Percentiles rank a stretch among this genome's conserved stretches.
These are phyloP conservation scores for Ophidiomyces ophidiicola DNA, from an alignment of 2,329 filamentous ascomycete genomes.

Conservation along the genomic window DNA sequence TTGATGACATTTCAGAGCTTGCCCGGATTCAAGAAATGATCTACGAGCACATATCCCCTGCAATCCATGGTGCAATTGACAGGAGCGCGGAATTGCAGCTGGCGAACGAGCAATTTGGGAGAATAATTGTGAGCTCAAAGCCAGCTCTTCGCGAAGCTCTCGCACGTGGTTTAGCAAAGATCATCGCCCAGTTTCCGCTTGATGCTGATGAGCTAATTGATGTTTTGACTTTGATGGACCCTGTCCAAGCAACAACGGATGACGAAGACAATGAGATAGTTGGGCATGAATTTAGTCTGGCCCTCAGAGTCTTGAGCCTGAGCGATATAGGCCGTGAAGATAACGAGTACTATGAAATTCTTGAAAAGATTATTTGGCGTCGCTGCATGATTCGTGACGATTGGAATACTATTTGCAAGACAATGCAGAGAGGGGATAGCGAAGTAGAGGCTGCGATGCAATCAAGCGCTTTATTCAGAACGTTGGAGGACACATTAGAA, in stretches of 20 bases:
- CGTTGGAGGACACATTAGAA: slow-evolving; percentile 50
- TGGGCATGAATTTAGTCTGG: slow-evolving; percentile 58
- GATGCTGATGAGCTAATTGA: slow-evolving; percentile 44
- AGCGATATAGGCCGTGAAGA: slow-evolving; percentile 44
- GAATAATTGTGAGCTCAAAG: slow-evolving; percentile 44
- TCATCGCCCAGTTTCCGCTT: slow-evolving; percentile 62
- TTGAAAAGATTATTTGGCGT: slow-evolving; percentile 66
- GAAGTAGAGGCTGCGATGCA: slow-evolving; percentile 52
- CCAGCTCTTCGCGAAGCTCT: slow-evolving; percentile 60
- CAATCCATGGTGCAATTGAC: slow-evolving; percentile 63
- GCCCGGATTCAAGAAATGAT: slow-evolving; percentile 70
- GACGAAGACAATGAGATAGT: slow-evolving; percentile 40
- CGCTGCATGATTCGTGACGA: slow-evolving; percentile 72
- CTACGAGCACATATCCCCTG: slow-evolving; percentile 56
- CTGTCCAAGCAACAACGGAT: slow-evolving; percentile 32
- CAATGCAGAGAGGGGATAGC: slow-evolving; percentile 58
- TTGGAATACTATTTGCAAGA: slow-evolving; percentile 70
- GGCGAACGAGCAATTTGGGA: slow-evolving; percentile 54
- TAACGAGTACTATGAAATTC: slow-evolving; percentile 44
- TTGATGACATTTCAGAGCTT: slow-evolving; percentile 54
- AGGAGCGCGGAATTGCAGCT: slow-evolving; percentile 64
- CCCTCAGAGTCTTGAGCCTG: slow-evolving; percentile 46
- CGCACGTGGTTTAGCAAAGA: slow-evolving; percentile 53
- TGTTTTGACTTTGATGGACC: slow-evolving; percentile 63
- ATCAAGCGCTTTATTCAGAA: slow-evolving; percentile 56